These are phyloP conservation scores for Geotrichum europaeum DNA, from an alignment of 1,139 yeast genomes.

Conservation along the genomic window DNA sequence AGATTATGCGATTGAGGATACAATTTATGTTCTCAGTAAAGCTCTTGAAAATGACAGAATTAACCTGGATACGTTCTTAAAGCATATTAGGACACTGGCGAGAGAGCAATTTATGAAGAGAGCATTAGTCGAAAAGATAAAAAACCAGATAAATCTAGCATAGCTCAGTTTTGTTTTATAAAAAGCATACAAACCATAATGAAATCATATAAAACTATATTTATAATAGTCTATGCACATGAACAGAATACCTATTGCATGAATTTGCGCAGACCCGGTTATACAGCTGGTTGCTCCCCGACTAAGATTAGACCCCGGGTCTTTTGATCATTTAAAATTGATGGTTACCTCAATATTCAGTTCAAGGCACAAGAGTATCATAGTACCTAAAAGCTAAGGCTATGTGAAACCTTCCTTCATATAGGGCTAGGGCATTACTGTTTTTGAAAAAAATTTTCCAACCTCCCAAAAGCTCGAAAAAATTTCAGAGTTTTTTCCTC, in stretches of 20 bases:
- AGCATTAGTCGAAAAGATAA: constrained; percentile 28
- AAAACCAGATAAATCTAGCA: constrained; percentile 18
- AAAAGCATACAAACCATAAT: neutral
- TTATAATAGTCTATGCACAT: too few relatives aligned
- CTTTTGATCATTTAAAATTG: too few relatives aligned
- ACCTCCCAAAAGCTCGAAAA: neutral
- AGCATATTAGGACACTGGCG: constrained; percentile 56
- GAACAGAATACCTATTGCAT: too few relatives aligned
- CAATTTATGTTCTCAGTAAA: constrained; percentile 54
- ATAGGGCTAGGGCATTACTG: neutral
- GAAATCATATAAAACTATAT: too few relatives aligned
- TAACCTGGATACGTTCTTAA: constrained; percentile 43
- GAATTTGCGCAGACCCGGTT: too few relatives aligned
- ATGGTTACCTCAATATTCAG: too few relatives aligned
- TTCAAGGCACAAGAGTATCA: too few relatives aligned
- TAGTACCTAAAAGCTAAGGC: too few relatives aligned
- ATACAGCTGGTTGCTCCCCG: too few relatives aligned
- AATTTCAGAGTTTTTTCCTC: constrained; percentile 6
- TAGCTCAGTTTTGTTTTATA: neutral
- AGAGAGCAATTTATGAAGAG: constrained; percentile 60
- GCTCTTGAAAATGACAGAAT: constrained; percentile 46
- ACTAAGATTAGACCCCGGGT: too few relatives aligned
- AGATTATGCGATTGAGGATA: constrained; percentile 64
- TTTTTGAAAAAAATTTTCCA: neutral
- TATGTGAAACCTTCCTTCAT: neutral